Evolutionary conservation across 2,329 filamentous ascomycete species (phyloP), one percentile per base, ranked within the genome.

Genomic region (Microcera coccophila): DNA sequence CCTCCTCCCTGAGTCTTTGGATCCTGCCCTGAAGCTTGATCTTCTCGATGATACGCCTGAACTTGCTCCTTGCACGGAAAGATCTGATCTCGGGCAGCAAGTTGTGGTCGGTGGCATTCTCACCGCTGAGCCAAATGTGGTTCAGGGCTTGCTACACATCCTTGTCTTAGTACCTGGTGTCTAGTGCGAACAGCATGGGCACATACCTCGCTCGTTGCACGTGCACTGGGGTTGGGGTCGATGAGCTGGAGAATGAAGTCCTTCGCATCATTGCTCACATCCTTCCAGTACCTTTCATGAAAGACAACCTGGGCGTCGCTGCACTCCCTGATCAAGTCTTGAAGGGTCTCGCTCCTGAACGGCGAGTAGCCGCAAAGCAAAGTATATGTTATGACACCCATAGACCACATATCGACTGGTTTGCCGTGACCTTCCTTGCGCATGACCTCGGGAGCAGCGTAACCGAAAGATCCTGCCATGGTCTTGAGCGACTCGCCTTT

Each of bases 381-480:
- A 14, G 93, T 98, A 70, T 98, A 98, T 32, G 93, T 97, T 61
- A 98, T 98, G 60, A 98, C 93, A 49, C 93, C 93, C 69, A 98
- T 79, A 3, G 93, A 97, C 93, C 93, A 98, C 88, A 98, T 95
- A 64, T 98, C 93, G 24, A 97, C 93, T 4, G 93, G 89, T 69
- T 97, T 98, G 64, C 93, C 93, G 65, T 98, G 94, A 16, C 93
- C 93, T 62, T 88, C 84, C 75, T 96, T 96, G 52, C 95, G 76
- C 93, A 98, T 98, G 46, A 98, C 90, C 67, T 98, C 93, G 8
- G 93, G 93, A 2, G 93, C 93, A 16, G 93, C 93, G 61, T 98
- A 98, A 41, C 93, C 93, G 62, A 98, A 97, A 0, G 93, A 97
- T 33, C 93, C 93, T 33, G 93, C 93, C 93, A 98, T 98, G 39